phyloP scores from a whole-genome alignment of 2,329 filamentous ascomycete genomes.

The Fusarium ambrosium region DNA sequence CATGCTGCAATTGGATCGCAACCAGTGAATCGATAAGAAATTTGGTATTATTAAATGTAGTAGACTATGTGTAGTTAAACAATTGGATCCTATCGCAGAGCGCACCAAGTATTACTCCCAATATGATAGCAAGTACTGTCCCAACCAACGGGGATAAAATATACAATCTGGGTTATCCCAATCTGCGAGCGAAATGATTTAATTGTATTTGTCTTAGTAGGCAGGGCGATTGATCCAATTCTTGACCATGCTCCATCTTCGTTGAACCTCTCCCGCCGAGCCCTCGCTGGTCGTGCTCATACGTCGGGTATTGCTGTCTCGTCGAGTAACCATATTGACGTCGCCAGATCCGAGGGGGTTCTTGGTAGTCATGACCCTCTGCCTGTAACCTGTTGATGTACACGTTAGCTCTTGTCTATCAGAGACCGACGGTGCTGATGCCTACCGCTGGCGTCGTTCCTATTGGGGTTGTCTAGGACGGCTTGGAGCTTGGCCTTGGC shows the following conservation, averaged over 20 bases:
- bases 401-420: neutral
- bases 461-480: constrained; percentile 31
- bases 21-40: neutral
- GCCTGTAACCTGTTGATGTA: constrained; percentile 21
- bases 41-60: neutral
- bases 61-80: neutral
- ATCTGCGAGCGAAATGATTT: neutral
- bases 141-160: neutral
- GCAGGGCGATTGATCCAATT: constrained; percentile 38
- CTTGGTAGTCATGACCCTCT: constrained; percentile 39
- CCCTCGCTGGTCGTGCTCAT: constrained; percentile 33
- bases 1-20: neutral
- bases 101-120: neutral
- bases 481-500: constrained; percentile 39
- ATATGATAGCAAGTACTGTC: neutral
- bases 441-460: constrained; percentile 32
- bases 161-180: neutral
- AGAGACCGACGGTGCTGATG: fast-evolving
- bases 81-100: neutral
- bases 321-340: constrained; percentile 31
- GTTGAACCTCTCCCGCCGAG: constrained; percentile 19
- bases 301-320: constrained; percentile 34
- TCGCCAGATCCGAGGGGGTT: constrained; percentile 30
- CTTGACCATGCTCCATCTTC: constrained; percentile 36
- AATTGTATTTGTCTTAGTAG: constrained; percentile 12